Percentiles rank a stretch among this genome's conserved stretches.
phyloP scores from a whole-genome alignment of 2,329 filamentous ascomycete species.

The Hypoxylon rubiginosum region DNA sequence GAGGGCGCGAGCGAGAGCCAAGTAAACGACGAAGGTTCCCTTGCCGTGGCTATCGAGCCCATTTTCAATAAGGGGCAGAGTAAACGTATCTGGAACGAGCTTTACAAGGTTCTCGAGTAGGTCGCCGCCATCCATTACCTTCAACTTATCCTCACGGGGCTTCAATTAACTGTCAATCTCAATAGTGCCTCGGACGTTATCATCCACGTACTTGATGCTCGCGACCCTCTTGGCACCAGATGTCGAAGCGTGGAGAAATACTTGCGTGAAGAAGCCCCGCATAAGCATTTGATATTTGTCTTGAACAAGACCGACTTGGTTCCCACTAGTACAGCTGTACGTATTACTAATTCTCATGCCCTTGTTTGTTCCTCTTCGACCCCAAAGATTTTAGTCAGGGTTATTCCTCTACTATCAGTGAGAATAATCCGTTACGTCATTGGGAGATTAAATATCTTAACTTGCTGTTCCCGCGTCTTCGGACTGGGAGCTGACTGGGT shows the following conservation, averaged over 20 bases:
- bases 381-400: conserved; percentile 88
- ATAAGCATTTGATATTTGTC: conserved; percentile 94
- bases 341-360: conserved; percentile 53
- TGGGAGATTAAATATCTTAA: conserved; percentile 88
- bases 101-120: conserved; percentile 62
- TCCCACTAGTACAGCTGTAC: conserved; percentile 93
- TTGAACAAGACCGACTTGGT: conserved; percentile 95
- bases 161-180: conserved; percentile 57
- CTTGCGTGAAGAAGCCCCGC: conserved; percentile 89
- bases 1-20: conserved; percentile 58
- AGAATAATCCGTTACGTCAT: conserved; percentile 97
- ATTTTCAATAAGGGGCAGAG: conserved; percentile 95
- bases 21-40: conserved; percentile 58
- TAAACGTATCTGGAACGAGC: conserved; percentile 96
- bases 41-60: conserved; percentile 79
- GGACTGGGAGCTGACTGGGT: conserved; percentile 76
- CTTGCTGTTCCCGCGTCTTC: conserved; percentile 76
- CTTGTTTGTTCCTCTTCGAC: conserved; percentile 48
- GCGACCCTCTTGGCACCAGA: conserved; percentile 89
- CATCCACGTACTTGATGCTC: conserved; percentile 92
- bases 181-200: conserved; percentile 97
- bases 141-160: neutral
- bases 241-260: conserved; percentile 95
- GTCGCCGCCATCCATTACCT: conserved; percentile 24
- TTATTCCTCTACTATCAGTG: conserved; percentile 77